These are phyloP conservation scores for Aspergillus homomorphus DNA, from an alignment of 495 filamentous ascomycete genomes.

Conservation along the genomic window DNA sequence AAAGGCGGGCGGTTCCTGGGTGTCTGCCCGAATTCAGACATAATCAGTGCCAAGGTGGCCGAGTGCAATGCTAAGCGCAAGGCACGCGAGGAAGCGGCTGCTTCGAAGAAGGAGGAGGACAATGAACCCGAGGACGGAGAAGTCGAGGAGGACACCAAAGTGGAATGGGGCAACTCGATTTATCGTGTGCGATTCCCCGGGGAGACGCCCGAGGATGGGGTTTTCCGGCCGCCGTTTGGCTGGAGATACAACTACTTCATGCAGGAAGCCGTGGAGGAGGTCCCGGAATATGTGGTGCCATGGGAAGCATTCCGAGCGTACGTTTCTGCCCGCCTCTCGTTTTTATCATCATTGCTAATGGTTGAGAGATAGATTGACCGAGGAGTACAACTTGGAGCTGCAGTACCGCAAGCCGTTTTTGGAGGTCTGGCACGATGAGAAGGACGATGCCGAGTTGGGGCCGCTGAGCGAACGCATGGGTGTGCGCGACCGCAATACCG, in stretches of 20 bases:
- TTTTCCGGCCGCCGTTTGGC: constrained; percentile 91
- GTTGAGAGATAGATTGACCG: constrained; percentile 57
- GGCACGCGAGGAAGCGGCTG: constrained; percentile 25
- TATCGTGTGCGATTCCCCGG: constrained; percentile 87
- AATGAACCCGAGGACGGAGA: constrained; percentile 46
- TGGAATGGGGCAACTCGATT: constrained; percentile 89
- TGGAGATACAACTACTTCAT: constrained; percentile 98
- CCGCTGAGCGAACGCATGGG: constrained; percentile 91
- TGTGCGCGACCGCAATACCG: constrained; percentile 68
- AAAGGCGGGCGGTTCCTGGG: constrained; percentile 94
- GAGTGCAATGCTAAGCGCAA: constrained; percentile 62
- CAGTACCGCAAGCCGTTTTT: constrained; percentile 86
- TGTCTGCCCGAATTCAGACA: constrained; percentile 88
- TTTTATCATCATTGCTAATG: constrained; percentile 21
- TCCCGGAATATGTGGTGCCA: constrained; percentile 96
- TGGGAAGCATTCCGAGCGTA: constrained; percentile 93
- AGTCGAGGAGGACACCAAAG: constrained; percentile 46
- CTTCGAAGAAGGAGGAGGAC: constrained; percentile 28
- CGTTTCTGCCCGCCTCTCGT: constrained; percentile 16
- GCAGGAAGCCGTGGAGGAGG: constrained; percentile 90
- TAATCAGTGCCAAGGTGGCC: constrained; percentile 65
- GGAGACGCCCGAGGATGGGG: constrained; percentile 65
- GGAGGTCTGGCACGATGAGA: constrained; percentile 89
- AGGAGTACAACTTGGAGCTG: constrained; percentile 93
- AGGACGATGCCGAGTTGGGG: constrained; percentile 73